Evolutionary conservation across 768 basidiomycete genomes (phyloP), one percentile per base, ranked within the genome.

Genomic region (Asterophora lycoperdoides): DNA sequence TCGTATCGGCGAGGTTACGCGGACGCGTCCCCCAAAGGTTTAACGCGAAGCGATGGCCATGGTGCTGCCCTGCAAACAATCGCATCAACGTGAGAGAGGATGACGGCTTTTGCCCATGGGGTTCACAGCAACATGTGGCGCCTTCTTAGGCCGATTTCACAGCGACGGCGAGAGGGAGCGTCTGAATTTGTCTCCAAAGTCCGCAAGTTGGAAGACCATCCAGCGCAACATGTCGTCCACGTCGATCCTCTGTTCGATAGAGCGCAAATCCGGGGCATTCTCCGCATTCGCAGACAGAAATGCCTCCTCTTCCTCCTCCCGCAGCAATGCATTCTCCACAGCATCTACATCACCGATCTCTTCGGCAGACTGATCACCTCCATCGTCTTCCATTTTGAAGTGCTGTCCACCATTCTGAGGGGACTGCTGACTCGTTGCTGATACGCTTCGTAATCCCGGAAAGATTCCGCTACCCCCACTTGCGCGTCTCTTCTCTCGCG

Each of bases 401-500:
- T 26, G n/a, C 39, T 45, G 33, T 4, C 8, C 30, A 11, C n/a
- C 18, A 30, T 13, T 11, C 37, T 32, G 49, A 7, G 43, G 49
- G 33, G 41, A 49, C 17, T 23, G 18, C 28, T 20, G 38, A 36
- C n/a, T n/a, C n/a, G 23, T 28, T 18, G 14, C 18, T 10, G 44
- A 35, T 1, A 33, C 20, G 41, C 39, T 41, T 35, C 33, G 44
- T 37, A 50, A 17, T 26, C 20, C 40, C 10, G 55, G 53, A 30
- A 56, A 60, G 8, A 46, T 43, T 5, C 46, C 32, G 10, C 55
- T 45, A 15, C 53, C 55, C 20, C 56, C 56, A 47, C 68, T 70
- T 4, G 64, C 68, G 13, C 70, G 67, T 33, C 59, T 54, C 46
- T 60, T 50, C 53, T 71, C 71, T 28, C 70, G 62, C 37, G 59